These are phyloP conservation scores for Scheffersomyces segobiensis DNA, from an alignment of 1,139 yeast species.

Conservation along the genomic window DNA sequence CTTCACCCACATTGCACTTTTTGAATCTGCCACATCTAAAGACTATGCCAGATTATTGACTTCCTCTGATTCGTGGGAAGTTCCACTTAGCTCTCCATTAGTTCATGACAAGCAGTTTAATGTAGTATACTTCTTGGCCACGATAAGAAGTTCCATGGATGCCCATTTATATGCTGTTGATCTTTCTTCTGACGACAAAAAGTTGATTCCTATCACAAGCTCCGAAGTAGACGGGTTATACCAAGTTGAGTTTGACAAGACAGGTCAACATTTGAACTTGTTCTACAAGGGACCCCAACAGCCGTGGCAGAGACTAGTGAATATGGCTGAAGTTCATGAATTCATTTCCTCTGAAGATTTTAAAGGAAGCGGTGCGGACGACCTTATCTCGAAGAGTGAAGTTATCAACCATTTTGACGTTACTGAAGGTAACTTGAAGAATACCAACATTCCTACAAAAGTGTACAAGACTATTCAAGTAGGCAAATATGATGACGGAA, in stretches of 20 bases:
- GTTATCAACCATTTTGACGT: slow-evolving; percentile 30
- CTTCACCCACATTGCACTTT: slow-evolving; percentile 69
- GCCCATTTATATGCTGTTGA: slow-evolving; percentile 45
- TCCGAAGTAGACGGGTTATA: slow-evolving; percentile 29
- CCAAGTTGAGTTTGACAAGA: slow-evolving; percentile 47
- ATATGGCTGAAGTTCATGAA: slow-evolving; percentile 33
- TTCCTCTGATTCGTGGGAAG: slow-evolving; percentile 64
- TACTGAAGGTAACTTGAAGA: slow-evolving; percentile 20
- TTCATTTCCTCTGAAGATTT: slow-evolving; percentile 10
- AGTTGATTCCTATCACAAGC: slow-evolving; percentile 17
- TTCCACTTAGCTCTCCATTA: slow-evolving; percentile 53
- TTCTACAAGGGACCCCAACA: slow-evolving; percentile 62
- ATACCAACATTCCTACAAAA: slow-evolving; percentile 58
- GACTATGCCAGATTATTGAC: slow-evolving; percentile 55
- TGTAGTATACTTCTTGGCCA: slow-evolving; percentile 62
- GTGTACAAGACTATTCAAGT: slow-evolving; percentile 49
- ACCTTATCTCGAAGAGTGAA: slow-evolving; percentile 27
- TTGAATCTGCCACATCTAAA: slow-evolving; percentile 45
- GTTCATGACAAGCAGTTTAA: slow-evolving; percentile 55
- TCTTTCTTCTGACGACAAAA: slow-evolving; percentile 12
- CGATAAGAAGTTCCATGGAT: slow-evolving; percentile 55
- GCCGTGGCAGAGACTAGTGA: slow-evolving; percentile 66
- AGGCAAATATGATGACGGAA: slow-evolving; percentile 37
- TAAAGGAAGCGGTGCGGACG: slow-evolving; percentile 7
- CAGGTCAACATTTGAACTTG: slow-evolving; percentile 56